Evolutionary conservation across 106 monocot species (phyloP).

Genomic region (Platanthera guangdongensis): DNA sequence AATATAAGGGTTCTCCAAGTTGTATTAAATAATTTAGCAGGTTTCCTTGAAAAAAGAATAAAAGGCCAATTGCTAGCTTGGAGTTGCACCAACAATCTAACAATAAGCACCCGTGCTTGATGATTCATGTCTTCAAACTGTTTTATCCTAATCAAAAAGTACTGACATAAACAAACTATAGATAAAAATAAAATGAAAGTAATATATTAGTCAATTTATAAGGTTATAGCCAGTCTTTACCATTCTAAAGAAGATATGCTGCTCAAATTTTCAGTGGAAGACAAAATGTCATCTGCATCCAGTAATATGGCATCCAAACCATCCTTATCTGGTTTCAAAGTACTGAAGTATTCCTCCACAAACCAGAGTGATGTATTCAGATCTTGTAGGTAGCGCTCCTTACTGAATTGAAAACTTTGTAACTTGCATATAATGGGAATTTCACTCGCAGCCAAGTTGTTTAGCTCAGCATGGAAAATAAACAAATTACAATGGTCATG

Average conservation of each 20-base stretch:
- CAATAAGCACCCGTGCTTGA: constrained; percentile 4
- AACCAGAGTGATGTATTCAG: constrained; percentile 22
- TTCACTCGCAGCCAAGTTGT: constrained; percentile 20
- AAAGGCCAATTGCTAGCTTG: constrained; percentile 29
- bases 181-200: not conserved
- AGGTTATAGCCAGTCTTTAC: constrained; percentile 1
- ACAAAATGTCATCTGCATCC: constrained; percentile 28
- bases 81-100: constrained; percentile 22
- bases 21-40: constrained; percentile 3
- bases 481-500: constrained; percentile 22
- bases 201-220: not conserved
- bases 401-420: constrained; percentile 1
- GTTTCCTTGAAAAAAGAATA: constrained; percentile 26
- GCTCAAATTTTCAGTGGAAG: not conserved
- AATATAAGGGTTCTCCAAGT: constrained; percentile 15
- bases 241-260: constrained; percentile 7
- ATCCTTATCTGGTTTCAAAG: constrained; percentile 18
- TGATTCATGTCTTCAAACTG: constrained; percentile 19
- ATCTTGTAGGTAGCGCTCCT: constrained; percentile 6
- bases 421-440: constrained; percentile 19
- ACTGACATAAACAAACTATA: not conserved
- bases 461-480: constrained; percentile 34
- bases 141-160: constrained; percentile 14
- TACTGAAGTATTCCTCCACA: constrained; percentile 30
- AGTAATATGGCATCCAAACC: constrained; percentile 25